Base-by-base conservation (phyloP, 768 basidiomycete genomes). In the Lentinula edodes region DNA sequence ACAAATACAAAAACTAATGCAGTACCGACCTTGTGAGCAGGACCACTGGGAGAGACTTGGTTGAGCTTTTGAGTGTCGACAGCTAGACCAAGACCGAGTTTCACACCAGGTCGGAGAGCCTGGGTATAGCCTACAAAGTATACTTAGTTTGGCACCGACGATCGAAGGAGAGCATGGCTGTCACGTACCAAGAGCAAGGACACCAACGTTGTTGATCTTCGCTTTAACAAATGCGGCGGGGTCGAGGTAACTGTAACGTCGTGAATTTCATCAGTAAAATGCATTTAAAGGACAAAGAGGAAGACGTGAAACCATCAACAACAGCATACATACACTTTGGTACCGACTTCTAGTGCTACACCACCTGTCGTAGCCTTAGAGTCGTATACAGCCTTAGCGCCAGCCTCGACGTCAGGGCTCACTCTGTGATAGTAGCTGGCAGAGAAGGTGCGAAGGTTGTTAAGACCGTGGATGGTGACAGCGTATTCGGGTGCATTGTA, bases 351-450 rank as follows among this genome's bases (percentile, higher is more conserved):
- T 67, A 98, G 85, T 58, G 82, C 84, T 69, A 98, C 91, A 74
- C 88, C 89, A 62, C 87, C 85, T 62, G 90, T 85, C 66, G 94
- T 90, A 61, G 89, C 81, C 81, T 96, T 96, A 77, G 89, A 83
- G 80, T 98, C 95, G 75, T 96, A 99, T 75, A 96, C 83, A 41
- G 95, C 96, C 84, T 94, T 94, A 66, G 94, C 94, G 73, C 93
- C 93, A 63, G 93, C 95, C 79, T 96, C 95, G 55, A 95, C 93
- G 69, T 95, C 93, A 62, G 81, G 75, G 74, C 82, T 90, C 73
- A 97, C 94, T 64, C 90, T 90, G 85, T 99, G 97, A 84, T 98
- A 98, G 85, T 98, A 99, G 75, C 90, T 92, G 62, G 96, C 97
- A 58, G 90, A 82, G 82, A 95, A 98, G 69, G 88, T 89, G 73